These are phyloP conservation scores for Carpinus fangiana DNA, from an alignment of 306 rosid genomes.

Conservation along the genomic window DNA sequence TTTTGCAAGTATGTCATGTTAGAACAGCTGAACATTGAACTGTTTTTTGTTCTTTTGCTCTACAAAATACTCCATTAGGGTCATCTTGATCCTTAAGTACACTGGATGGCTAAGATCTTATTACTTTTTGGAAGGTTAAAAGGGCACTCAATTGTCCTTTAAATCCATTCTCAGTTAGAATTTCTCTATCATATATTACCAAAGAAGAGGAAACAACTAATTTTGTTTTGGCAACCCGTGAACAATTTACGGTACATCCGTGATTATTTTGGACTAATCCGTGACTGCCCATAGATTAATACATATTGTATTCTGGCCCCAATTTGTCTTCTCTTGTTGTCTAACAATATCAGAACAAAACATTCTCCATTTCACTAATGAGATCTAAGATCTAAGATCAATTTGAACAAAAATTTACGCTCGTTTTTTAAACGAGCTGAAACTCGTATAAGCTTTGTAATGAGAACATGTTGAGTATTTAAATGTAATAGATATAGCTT, in stretches of 20 bases:
- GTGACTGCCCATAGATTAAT: conserved; percentile 11
- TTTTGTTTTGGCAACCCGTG: conserved; percentile 27
- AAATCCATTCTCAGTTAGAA: background rate
- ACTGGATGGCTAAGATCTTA: background rate
- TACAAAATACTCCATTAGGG: background rate
- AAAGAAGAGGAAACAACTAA: background rate
- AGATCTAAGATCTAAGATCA: no score
- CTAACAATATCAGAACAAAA: background rate
- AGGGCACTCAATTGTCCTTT: conserved; percentile 8
- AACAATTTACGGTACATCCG: conserved; percentile 13
- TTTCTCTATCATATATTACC: background rate
- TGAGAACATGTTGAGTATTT: no score
- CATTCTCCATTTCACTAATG: background rate
- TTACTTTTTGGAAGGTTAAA: background rate
- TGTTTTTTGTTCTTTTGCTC: background rate
- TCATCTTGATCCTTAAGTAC: background rate
- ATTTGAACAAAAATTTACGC: no score
- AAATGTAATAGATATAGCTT: no score
- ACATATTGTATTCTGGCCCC: background rate
- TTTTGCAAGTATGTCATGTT: background rate
- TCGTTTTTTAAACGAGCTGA: no score
- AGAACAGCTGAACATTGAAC: background rate
- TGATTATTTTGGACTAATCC: conserved; percentile 23
- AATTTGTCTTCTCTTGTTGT: background rate
- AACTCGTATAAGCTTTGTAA: no score